Evolutionary conservation across 2,329 filamentous ascomycete species (phyloP).

Genomic region (Nothophaeocryptopus gaeumannii): DNA sequence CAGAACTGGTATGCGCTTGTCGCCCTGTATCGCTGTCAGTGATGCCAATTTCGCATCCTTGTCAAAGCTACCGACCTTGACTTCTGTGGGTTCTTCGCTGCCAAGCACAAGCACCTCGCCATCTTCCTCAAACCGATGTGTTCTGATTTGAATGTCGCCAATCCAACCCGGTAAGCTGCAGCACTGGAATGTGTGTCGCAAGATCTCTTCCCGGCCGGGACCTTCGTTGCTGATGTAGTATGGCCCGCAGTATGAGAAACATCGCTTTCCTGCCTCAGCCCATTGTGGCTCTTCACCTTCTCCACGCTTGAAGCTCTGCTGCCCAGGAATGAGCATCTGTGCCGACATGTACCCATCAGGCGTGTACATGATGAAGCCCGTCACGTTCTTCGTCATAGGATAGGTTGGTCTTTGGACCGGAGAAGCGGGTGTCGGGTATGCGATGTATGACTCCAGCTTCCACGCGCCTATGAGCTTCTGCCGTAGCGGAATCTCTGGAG

Average conservation of each 20-base stretch:
- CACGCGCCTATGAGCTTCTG: constrained; percentile 37
- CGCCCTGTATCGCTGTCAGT: constrained; percentile 28
- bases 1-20: constrained; percentile 37
- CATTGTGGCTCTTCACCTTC: constrained; percentile 39
- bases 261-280: constrained; percentile 40
- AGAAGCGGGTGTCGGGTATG: constrained; percentile 38
- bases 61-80: constrained; percentile 31
- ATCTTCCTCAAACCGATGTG: constrained; percentile 39
- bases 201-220: constrained; percentile 32
- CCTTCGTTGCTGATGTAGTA: constrained; percentile 40
- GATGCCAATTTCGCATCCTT: background rate
- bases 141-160: constrained; percentile 37
- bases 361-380: constrained; percentile 40
- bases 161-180: constrained; percentile 41
- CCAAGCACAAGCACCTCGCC: constrained; percentile 39
- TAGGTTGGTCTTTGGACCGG: constrained; percentile 35
- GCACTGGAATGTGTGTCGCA: constrained; percentile 39
- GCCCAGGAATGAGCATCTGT: constrained; percentile 38
- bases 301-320: constrained; percentile 38
- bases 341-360: constrained; percentile 41
- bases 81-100: constrained; percentile 39
- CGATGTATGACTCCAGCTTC: constrained; percentile 39
- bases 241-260: constrained; percentile 38
- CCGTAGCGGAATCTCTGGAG: constrained; percentile 31
- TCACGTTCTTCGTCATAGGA: constrained; percentile 38